These are phyloP conservation scores for Daldinia childiae DNA, from an alignment of 495 filamentous ascomycete genomes.

Conservation along the genomic window DNA sequence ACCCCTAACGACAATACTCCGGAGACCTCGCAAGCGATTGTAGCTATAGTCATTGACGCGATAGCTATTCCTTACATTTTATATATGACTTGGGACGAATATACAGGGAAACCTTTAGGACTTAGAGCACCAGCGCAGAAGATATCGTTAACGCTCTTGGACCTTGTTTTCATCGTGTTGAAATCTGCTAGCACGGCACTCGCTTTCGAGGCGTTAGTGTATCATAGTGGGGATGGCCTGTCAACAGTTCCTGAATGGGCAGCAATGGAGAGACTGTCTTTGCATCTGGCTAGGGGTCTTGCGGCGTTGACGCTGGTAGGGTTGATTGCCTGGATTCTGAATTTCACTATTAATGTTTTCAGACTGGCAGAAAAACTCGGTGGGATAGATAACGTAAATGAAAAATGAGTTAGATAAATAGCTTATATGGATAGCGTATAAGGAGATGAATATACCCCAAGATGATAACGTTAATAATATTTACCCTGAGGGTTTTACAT, in stretches of 20 bases:
- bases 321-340: conserved; percentile 86
- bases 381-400: conserved; percentile 57
- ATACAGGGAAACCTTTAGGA: conserved; percentile 90
- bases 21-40: conserved; percentile 78
- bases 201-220: conserved; percentile 84
- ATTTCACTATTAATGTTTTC: conserved; percentile 88
- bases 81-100: conserved; percentile 97
- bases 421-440: conserved; percentile 17
- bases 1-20: conserved; percentile 49
- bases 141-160: conserved; percentile 85
- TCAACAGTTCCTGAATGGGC: conserved; percentile 11
- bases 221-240: conserved; percentile 59
- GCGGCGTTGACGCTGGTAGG: conserved; percentile 84
- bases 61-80: conserved; percentile 88
- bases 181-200: conserved; percentile 90
- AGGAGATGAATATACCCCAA: conserved; percentile 32
- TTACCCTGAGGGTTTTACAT: not conserved
- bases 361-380: conserved; percentile 80
- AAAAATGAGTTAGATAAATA: conserved; percentile 42
- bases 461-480: not conserved
- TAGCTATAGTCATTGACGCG: conserved; percentile 90
- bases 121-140: conserved; percentile 84
- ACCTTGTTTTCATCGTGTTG: conserved; percentile 96
- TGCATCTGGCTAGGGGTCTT: conserved; percentile 77
- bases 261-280: conserved; percentile 58